Base-by-base conservation (phyloP, 116 monocot genomes). In the Cymodocea nodosa region DNA sequence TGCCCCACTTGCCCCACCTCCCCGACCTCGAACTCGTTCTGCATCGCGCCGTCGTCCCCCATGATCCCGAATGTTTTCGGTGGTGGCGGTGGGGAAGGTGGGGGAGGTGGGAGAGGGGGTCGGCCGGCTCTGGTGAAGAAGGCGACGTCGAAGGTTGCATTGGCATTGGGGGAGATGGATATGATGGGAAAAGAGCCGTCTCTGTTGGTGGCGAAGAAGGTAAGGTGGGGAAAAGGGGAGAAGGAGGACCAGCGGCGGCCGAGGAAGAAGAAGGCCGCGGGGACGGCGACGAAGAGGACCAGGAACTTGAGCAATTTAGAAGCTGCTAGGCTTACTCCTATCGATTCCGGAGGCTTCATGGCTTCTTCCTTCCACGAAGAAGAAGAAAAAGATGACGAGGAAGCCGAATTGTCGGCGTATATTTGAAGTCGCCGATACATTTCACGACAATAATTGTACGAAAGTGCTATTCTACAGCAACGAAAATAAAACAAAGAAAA, bases 41-140 rank as follows among this genome's bases (percentile, higher is more conserved):
- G 62, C 98, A 93, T 93, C 34, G 69, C 50, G 40, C 98, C 98
- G 57, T 80, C 77, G 25, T 76, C 80, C 56, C 82, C 92, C 15
- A 98, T 82, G 55, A 98, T 74, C 44, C 92, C 92, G 53, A 92
- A 75, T 53, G 73, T 80, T 57, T 60, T 71, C 6, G 83, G 81
- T 1, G 87, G 75, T 1, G 81, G 77, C 7, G 72, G 74, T 16
- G 56, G 56, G 18, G 16, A 63, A 8, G 19, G 56, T 1, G 60
- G 61, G 7, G 65, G 52, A 44, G 44, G 11, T 44, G 62, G 69
- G 66, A 6, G 19, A 23, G 13, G 64, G 75, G 68, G 40, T 44
- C 23, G 53, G 4, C 30, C 15, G 62, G 70, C 20, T 51, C 58
- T 16, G 64, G 68, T 62, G 70, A 72, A 22, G 73, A 75, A 17